phyloP scores from a whole-genome alignment of 352 stramenopile species.

The Elongisporangium undulatum region DNA sequence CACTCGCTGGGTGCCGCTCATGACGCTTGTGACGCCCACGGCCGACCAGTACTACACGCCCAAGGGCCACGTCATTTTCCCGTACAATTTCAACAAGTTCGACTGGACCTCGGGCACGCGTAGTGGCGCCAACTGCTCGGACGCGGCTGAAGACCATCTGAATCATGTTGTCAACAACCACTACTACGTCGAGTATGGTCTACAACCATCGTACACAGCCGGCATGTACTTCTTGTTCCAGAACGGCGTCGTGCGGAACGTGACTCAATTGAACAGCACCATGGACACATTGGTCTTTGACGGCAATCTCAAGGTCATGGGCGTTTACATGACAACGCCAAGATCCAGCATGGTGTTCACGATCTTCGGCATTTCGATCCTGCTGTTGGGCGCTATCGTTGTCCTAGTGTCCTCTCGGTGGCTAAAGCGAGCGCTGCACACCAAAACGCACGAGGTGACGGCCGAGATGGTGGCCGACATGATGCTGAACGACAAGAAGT shows the following conservation, averaged over 20 bases:
- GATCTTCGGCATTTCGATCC: not conserved
- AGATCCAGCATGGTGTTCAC: not conserved
- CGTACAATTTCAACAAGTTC: constrained; percentile 15
- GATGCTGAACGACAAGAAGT: not conserved
- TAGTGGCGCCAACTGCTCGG: constrained; percentile 30
- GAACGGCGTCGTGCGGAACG: constrained; percentile 29
- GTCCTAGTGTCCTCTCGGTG: not conserved
- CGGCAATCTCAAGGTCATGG: not conserved
- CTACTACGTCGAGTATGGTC: constrained; percentile 33
- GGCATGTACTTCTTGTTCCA: constrained; percentile 57
- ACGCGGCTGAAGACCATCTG: constrained; percentile 29
- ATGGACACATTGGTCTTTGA: not conserved
- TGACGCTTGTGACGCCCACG: constrained; percentile 22
- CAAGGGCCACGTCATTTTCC: constrained; percentile 30
- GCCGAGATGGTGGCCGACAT: not conserved
- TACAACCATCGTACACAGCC: constrained; percentile 51
- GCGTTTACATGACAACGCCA: not conserved
- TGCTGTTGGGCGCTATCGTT: not conserved
- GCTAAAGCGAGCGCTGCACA: too few species aligned
- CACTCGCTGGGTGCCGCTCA: constrained; percentile 35
- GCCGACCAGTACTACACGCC: constrained; percentile 4
- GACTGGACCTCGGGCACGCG: constrained; percentile 11
- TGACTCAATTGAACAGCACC: too few species aligned
- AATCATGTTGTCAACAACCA: constrained; percentile 31
- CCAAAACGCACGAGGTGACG: not conserved